phyloP scores from a whole-genome alignment of 345 rosid species.

The Syzygium grande region DNA sequence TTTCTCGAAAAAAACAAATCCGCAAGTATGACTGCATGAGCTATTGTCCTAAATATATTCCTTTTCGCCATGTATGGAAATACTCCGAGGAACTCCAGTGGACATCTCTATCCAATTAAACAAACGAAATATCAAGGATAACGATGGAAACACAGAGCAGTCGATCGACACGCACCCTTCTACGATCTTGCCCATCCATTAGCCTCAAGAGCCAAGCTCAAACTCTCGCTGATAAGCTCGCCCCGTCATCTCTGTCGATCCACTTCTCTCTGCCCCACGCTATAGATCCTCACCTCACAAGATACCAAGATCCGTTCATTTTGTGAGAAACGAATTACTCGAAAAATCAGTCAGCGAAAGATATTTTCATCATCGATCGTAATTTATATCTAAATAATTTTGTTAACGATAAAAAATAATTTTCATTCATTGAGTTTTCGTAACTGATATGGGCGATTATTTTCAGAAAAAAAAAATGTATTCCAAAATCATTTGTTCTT shows the following conservation, averaged over 20 bases:
- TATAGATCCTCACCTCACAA: not conserved
- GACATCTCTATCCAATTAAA: not conserved
- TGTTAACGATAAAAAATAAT: no score
- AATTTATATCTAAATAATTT: not conserved
- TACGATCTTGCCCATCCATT: not conserved
- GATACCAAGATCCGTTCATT: not conserved
- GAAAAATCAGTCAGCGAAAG: not conserved
- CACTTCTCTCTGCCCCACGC: no score
- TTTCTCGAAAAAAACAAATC: no score
- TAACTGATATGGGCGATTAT: rapidly evolving
- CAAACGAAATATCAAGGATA: not conserved
- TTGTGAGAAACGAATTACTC: not conserved
- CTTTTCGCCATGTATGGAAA: not conserved
- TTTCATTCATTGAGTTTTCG: no score
- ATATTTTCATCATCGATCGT: rapidly evolving
- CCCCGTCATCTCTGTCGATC: not conserved
- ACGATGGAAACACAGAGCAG: not conserved
- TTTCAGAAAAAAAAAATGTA: rapidly evolving
- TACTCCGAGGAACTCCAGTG: not conserved
- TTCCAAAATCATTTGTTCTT: rapidly evolving
- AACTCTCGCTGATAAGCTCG: not conserved
- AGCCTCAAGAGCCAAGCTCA: not conserved
- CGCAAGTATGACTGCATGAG: no score
- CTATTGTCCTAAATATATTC: not conserved
- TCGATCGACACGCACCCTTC: not conserved